phyloP scores from a whole-genome alignment of 202 grass and related monocot genomes.

The Panicum hallii region DNA sequence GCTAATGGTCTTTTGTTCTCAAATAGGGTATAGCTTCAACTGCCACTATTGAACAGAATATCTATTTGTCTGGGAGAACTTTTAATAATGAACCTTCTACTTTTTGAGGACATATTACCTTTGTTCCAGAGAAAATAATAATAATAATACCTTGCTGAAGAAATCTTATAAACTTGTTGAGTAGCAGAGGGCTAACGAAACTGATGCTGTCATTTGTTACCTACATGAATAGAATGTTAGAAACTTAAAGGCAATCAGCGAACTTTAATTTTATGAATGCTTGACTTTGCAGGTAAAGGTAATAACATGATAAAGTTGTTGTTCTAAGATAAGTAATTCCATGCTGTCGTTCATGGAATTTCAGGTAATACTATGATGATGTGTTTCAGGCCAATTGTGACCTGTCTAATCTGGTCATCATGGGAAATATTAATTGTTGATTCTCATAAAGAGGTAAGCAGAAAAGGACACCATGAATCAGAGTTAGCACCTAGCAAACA shows the following conservation, averaged over 20 bases:
- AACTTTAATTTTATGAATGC: neutral
- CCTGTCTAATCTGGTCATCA: neutral
- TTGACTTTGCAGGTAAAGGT: slow-evolving; percentile 15
- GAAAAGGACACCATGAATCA: slow-evolving; percentile 39
- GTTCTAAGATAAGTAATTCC: neutral
- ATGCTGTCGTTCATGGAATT: slow-evolving; percentile 18
- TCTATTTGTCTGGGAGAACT: neutral
- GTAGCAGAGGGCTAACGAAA: slow-evolving; percentile 82
- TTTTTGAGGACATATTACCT: slow-evolving; percentile 52
- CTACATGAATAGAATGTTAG: slow-evolving; percentile 46
- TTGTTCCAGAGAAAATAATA: slow-evolving; percentile 24
- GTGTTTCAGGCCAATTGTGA: slow-evolving; percentile 19
- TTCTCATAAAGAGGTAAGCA: neutral
- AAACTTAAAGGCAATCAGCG: slow-evolving; percentile 27
- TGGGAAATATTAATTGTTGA: neutral
- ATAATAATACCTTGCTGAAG: slow-evolving; percentile 75
- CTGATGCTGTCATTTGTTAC: slow-evolving; percentile 84
- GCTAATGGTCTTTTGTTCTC: neutral
- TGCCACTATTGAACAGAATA: neutral
- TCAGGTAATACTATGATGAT: neutral
- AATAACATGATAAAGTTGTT: neutral
- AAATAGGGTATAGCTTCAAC: slow-evolving; percentile 3
- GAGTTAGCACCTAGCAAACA: slow-evolving; percentile 13
- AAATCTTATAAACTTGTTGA: slow-evolving; percentile 87
- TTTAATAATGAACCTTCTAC: neutral